Conservation (phyloP, 345 rosid genomes). For the Eutrema heterophyllum region DNA sequence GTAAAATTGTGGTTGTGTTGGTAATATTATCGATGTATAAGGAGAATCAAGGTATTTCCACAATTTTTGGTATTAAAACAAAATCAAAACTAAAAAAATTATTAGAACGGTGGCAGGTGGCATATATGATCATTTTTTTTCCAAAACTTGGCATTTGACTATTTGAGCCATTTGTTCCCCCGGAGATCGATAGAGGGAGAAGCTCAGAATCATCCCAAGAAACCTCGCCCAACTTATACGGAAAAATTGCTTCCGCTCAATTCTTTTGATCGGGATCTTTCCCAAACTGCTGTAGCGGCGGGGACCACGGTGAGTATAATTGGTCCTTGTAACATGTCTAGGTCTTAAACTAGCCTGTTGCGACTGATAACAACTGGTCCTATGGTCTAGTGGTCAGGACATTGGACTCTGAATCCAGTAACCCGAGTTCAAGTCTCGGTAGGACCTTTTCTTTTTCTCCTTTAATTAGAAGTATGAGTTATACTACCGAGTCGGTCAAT, state of each 20-base stretch:
- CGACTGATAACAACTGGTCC: slow-evolving; percentile 1
- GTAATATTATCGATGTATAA: too few species aligned
- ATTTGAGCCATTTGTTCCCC: too few species aligned
- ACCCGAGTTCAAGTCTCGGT: slow-evolving; percentile 99
- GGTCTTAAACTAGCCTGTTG: background rate
- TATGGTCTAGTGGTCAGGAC: slow-evolving; percentile 82
- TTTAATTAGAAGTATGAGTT: too few species aligned
- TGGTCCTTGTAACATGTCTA: too few species aligned
- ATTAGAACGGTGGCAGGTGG: too few species aligned
- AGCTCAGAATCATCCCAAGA: background rate
- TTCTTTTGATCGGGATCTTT: background rate
- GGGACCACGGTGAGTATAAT: background rate
- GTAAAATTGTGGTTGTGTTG: too few species aligned
- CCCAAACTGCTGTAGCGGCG: background rate
- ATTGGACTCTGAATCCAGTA: slow-evolving; percentile 98
- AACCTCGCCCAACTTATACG: background rate
- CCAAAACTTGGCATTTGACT: too few species aligned
- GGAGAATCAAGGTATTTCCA: too few species aligned
- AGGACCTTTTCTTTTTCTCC: slow-evolving; percentile 43
- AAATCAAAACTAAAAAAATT: too few species aligned
- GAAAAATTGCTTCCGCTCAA: background rate
- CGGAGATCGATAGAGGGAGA: background rate
- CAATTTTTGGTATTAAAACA: too few species aligned
- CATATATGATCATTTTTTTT: too few species aligned
- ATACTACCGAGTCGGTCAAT: too few species aligned